Base-by-base conservation (phyloP, 1,284 basidiomycete species). In the Leucoagaricus sp. region DNA sequence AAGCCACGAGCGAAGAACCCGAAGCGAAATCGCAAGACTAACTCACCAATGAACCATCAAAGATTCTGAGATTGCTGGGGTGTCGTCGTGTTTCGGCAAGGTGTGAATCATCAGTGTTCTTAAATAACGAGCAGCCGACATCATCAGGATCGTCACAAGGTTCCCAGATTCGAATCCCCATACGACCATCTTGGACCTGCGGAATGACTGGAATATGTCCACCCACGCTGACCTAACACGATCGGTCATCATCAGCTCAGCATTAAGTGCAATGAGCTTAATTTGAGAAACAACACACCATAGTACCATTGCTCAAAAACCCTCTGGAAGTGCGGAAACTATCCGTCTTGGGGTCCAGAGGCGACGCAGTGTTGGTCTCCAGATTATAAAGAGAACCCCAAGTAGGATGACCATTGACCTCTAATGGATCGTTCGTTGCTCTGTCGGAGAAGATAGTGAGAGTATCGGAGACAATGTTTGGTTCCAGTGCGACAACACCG, bases 401-500 rank as follows among this genome's bases (percentile, higher is more conserved):
- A n/a, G n/a, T n/a, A n/a, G n/a, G n/a, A n/a, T n/a, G n/a, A n/a
- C n/a, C n/a, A n/a, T n/a, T n/a, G n/a, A n/a, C n/a, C n/a, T n/a
- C n/a, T n/a, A n/a, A n/a, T n/a, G n/a, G n/a, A n/a, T n/a, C n/a
- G n/a, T n/a, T n/a, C n/a, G n/a, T n/a, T n/a, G n/a, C n/a, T n/a
- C n/a, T n/a, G n/a, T n/a, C n/a, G n/a, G n/a, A n/a, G n/a, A n/a
- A n/a, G n/a, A n/a, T n/a, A n/a, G n/a, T n/a, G n/a, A n/a, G n/a
- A n/a, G n/a, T n/a, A n/a, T n/a, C n/a, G n/a, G n/a, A n/a, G n/a
- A n/a, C n/a, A n/a, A n/a, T n/a, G n/a, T 78, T 77, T 49, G 93
- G 67, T 67, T 94, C 91, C 89, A 93, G 92, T 2, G 90, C 92
- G 54, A 83, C 74, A 12, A 93, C 87, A n/a, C 91, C 91, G 10